A percentile compares a stretch with the other conserved stretches of the same genome.
Conservation (phyloP, 768 basidiomycete genomes). For the Sarcomyxa edulis region DNA sequence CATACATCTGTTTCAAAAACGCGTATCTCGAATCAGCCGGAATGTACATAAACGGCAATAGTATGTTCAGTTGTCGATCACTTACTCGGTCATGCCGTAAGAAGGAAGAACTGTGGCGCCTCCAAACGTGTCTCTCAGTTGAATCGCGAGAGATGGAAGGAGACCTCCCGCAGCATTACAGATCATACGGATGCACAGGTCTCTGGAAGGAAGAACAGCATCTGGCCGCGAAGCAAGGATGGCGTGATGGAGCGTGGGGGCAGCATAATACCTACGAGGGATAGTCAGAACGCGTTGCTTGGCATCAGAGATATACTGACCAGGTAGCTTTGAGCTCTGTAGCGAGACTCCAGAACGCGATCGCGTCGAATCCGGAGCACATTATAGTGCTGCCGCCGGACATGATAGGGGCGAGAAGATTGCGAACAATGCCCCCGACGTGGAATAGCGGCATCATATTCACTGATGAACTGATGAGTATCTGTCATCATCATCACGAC, state of each 20-base stretch:
- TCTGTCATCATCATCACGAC: no score
- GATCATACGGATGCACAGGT: slow-evolving; percentile 38
- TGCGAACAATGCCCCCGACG: no score
- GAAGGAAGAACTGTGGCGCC: no score
- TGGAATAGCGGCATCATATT: no score
- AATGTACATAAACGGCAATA: no score
- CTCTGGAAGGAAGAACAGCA: slow-evolving; percentile 21
- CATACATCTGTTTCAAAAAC: slow-evolving; percentile 32
- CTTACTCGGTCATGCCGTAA: no score
- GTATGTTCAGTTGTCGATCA: no score
- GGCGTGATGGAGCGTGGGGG: slow-evolving; percentile 47
- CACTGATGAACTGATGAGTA: no score
- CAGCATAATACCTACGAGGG: slow-evolving; percentile 42
- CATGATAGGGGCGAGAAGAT: slow-evolving; percentile 51
- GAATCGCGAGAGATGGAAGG: no score
- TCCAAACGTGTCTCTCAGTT: no score
- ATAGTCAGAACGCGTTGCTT: slow-evolving; percentile 4
- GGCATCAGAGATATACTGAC: slow-evolving; percentile 25
- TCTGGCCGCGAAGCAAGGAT: slow-evolving; percentile 34
- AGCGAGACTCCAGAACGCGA: slow-evolving; percentile 41
- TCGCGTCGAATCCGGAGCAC: slow-evolving; percentile 49
- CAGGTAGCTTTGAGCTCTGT: slow-evolving; percentile 38
- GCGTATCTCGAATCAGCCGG: slow-evolving; percentile 9
- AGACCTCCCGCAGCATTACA: slow-evolving; percentile 50
- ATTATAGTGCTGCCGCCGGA: slow-evolving; percentile 53